phyloP scores from a whole-genome alignment of 2,329 filamentous ascomycete species.

The Incumbomyces lentus region DNA sequence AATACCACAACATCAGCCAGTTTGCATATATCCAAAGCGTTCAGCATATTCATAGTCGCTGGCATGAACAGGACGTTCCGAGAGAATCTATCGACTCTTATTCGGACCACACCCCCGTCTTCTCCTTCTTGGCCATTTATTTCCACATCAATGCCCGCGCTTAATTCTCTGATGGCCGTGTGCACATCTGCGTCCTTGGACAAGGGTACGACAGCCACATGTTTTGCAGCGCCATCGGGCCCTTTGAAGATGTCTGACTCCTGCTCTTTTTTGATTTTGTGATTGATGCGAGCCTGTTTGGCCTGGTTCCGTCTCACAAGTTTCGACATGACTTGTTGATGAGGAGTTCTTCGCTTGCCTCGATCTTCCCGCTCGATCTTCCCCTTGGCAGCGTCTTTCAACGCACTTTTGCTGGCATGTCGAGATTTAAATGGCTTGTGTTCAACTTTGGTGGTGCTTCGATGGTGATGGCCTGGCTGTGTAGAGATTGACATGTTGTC shows the following conservation, averaged over 20 bases:
- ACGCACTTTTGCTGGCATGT: conserved; percentile 75
- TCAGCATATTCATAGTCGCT: conserved; percentile 60
- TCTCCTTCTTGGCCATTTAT: conserved; percentile 50
- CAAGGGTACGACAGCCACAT: conserved; percentile 79
- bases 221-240: conserved; percentile 72
- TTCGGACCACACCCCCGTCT: conserved; percentile 46
- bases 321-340: conserved; percentile 96
- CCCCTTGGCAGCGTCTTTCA: conserved; percentile 79
- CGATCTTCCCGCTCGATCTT: conserved; percentile 60
- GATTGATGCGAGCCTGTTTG: conserved; percentile 75
- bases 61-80: conserved; percentile 84
- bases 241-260: conserved; percentile 76
- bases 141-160: conserved; percentile 69
- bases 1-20: conserved; percentile 87
- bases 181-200: conserved; percentile 61
- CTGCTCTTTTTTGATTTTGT: conserved; percentile 72
- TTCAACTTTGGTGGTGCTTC: conserved; percentile 77
- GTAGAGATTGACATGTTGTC: conserved; percentile 64
- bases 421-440: conserved; percentile 90
- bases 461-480: conserved; percentile 65
- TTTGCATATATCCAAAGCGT: conserved; percentile 73
- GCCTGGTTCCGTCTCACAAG: conserved; percentile 90
- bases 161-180: conserved; percentile 59
- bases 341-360: conserved; percentile 71
- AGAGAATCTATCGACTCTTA: conserved; percentile 81